Evolutionary conservation across 2,329 filamentous ascomycete species (phyloP).

Genomic region (Orbilia javanica): DNA sequence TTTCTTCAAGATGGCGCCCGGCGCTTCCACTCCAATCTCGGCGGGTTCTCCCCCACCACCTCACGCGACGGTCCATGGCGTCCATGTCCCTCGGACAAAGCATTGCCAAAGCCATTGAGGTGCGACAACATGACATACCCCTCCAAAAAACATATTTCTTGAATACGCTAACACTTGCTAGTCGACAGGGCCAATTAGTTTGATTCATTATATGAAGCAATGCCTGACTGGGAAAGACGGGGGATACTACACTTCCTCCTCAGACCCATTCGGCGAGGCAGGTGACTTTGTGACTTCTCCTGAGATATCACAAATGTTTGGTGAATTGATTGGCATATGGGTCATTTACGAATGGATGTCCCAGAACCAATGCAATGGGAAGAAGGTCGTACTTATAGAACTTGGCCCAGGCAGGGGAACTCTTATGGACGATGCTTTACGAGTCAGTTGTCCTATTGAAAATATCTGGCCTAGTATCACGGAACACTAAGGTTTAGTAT

Average conservation of each 20-base stretch:
- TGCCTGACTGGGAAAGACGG: constrained; percentile 90
- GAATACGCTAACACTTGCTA: constrained; percentile 66
- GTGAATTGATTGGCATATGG: constrained; percentile 94
- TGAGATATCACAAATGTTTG: constrained; percentile 97
- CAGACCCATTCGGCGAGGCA: constrained; percentile 90
- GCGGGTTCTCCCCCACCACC: constrained; percentile 38
- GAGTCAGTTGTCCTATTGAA: constrained; percentile 72
- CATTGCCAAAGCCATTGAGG: constrained; percentile 57
- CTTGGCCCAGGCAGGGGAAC: constrained; percentile 94
- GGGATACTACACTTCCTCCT: constrained; percentile 87
- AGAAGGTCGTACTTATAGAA: constrained; percentile 81
- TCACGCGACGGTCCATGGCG: constrained; percentile 41
- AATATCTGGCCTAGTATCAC: background rate
- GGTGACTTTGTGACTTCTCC: constrained; percentile 98
- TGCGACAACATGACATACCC: constrained; percentile 7
- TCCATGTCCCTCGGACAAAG: constrained; percentile 35
- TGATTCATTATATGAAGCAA: constrained; percentile 98
- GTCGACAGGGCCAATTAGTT: constrained; percentile 88
- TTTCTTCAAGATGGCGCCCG: constrained; percentile 45
- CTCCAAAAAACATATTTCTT: background rate
- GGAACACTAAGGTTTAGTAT: constrained; percentile 16
- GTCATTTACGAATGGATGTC: constrained; percentile 96
- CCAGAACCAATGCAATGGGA: constrained; percentile 73
- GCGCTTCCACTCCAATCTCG: constrained; percentile 42
- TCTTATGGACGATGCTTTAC: constrained; percentile 94